Base-by-base conservation (phyloP, 2,329 filamentous ascomycete species). In the Colletotrichum australisinense region DNA sequence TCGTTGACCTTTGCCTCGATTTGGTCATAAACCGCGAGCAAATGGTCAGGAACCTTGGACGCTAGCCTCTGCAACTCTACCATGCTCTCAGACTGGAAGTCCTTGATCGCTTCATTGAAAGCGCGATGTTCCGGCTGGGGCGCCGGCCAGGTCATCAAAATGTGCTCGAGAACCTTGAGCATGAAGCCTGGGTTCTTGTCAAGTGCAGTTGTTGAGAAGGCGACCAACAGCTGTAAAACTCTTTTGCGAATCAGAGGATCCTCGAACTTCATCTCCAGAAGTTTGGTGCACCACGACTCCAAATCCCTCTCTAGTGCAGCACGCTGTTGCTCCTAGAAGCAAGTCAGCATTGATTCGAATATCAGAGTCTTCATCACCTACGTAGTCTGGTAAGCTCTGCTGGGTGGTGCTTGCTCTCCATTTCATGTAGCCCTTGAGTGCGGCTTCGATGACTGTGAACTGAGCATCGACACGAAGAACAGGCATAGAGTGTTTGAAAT, bases 61-160 rank as follows among this genome's bases (percentile, higher is more conserved):
- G 96, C 96, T 53, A 99, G 87, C 69, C 95, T 91, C 78, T 98
- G 95, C 72, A 98, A 87, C 81, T 99, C 96, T 69, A 95, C 89
- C 82, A 95, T 95, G 78, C 94, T 94, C 78, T 97, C 91, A 4
- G 90, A 90, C 80, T 98, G 95, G 19, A 99, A 88, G 71, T 97
- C 94, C 79, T 95, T 97, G 46, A 98, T 93, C 1, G 95, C 93
- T 76, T 98, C 97, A 16, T 94, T 95, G 81, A 95, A 98, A 3
- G 91, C 86, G 53, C 89, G 88, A 77, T 93, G 90, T 57, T 93
- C 90, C 2, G 93, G 91, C 68, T 94, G 89, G 56, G 94, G 90
- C 4, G 89, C 86, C n/a, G 94, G 91, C 83, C 93, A 93, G 42
- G 94, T 95, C 79, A 96, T 91, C 49, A 99, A 88, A 75, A 98